Evolutionary conservation across 2,329 filamentous ascomycete genomes (phyloP).

Genomic region (Trichoderma sp.): DNA sequence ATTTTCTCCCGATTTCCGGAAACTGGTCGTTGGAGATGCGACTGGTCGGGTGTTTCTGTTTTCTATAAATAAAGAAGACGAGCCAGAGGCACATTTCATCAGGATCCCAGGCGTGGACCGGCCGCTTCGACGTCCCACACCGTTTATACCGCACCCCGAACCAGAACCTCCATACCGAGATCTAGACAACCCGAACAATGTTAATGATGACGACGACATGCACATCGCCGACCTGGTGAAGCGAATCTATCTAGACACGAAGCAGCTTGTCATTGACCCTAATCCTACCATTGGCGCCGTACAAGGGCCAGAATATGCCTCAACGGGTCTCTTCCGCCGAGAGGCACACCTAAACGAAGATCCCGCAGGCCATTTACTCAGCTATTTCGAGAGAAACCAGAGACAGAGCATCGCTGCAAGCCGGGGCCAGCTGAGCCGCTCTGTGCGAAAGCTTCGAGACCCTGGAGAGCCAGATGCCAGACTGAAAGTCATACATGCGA

Average conservation of each 20-base stretch:
- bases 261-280: conserved; percentile 41
- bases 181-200: conserved; percentile 20
- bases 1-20: conserved; percentile 56
- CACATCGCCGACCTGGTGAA: conserved; percentile 28
- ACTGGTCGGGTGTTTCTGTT: conserved; percentile 59
- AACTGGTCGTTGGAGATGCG: conserved; percentile 58
- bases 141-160: conserved; percentile 51
- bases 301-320: conserved; percentile 52
- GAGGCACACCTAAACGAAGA: conserved; percentile 50
- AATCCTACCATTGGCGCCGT: conserved; percentile 53
- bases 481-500: conserved; percentile 23
- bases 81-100: conserved; percentile 34
- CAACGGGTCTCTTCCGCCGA: conserved; percentile 44
- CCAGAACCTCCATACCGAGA: conserved; percentile 40
- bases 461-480: conserved; percentile 19
- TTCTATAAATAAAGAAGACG: conserved; percentile 46
- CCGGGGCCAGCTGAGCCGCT: conserved; percentile 25
- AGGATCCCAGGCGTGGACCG: conserved; percentile 36
- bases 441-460: conserved; percentile 28
- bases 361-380: conserved; percentile 43
- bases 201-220: conserved; percentile 12
- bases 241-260: conserved; percentile 35
- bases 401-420: conserved; percentile 37
- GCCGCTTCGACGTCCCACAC: conserved; percentile 44
- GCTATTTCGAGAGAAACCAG: conserved; percentile 43